These are phyloP conservation scores for Achaetomiella virescens DNA, from an alignment of 495 filamentous ascomycete species.

Conservation along the genomic window DNA sequence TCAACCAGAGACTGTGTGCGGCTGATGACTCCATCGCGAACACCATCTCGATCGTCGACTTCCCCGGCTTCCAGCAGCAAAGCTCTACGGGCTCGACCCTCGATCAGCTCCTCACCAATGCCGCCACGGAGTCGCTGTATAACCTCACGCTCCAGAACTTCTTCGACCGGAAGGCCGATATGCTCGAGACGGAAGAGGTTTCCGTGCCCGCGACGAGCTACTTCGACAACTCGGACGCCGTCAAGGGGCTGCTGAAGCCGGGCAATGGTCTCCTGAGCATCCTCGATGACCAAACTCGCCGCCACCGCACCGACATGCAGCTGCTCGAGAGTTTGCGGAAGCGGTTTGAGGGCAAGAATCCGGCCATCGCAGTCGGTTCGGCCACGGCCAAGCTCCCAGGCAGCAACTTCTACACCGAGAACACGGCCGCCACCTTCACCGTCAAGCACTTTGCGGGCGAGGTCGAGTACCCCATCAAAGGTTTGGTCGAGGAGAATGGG, in stretches of 20 bases:
- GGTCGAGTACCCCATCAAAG: slow-evolving; percentile 85
- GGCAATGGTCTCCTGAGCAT: slow-evolving; percentile 91
- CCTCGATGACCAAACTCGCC: slow-evolving; percentile 87
- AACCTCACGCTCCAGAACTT: slow-evolving; percentile 92
- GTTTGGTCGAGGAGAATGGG: slow-evolving; percentile 87
- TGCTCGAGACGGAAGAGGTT: slow-evolving; percentile 89
- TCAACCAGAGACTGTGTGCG: slow-evolving; percentile 87
- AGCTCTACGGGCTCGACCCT: slow-evolving; percentile 75
- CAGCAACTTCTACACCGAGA: slow-evolving; percentile 76
- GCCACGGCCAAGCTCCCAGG: slow-evolving; percentile 63
- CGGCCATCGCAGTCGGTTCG: slow-evolving; percentile 71
- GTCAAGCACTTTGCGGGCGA: slow-evolving; percentile 94
- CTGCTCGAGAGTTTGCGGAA: slow-evolving; percentile 84
- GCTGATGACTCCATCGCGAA: slow-evolving; percentile 83
- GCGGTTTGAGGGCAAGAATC: slow-evolving; percentile 89
- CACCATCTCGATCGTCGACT: slow-evolving; percentile 91
- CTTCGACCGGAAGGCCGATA: slow-evolving; percentile 86
- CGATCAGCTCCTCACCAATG: slow-evolving; percentile 92
- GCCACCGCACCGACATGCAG: slow-evolving; percentile 80
- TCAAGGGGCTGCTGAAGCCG: slow-evolving; percentile 81
- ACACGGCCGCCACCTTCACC: slow-evolving; percentile 70
- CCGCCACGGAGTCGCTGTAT: slow-evolving; percentile 84
- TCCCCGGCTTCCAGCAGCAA: slow-evolving; percentile 86
- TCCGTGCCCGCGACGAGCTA: slow-evolving; percentile 85
- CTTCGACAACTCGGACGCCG: slow-evolving; percentile 93